A percentile compares a stretch with the other conserved stretches of the same genome.
These are phyloP conservation scores for Adansonia digitata DNA, from an alignment of 345 rosid genomes.

Conservation along the genomic window DNA sequence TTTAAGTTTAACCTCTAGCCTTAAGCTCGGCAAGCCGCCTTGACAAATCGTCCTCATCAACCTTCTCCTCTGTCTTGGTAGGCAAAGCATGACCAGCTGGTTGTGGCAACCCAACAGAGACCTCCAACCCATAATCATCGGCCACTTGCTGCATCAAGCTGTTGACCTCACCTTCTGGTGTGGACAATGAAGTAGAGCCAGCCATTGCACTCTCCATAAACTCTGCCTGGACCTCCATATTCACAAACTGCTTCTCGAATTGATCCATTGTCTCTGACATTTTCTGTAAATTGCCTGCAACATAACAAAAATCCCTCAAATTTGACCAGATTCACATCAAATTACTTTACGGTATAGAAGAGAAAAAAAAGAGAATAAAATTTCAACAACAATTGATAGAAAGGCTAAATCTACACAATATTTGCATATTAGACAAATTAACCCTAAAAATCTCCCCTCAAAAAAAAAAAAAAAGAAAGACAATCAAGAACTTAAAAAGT, in stretches of 20 bases:
- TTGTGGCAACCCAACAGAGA: constrained; percentile 95
- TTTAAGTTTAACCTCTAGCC: constrained; percentile 86
- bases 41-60: constrained; percentile 92
- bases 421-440: background rate
- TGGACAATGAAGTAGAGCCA: constrained; percentile 92
- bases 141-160: constrained; percentile 99
- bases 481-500: background rate
- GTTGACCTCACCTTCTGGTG: constrained; percentile 98
- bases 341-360: background rate
- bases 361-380: background rate
- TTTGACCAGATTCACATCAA: background rate
- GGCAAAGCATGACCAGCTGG: constrained; percentile 89
- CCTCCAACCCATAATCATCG: constrained; percentile 93
- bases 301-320: background rate
- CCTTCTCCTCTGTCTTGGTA: constrained; percentile 73
- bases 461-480: background rate
- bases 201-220: constrained; percentile 99
- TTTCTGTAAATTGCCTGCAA: constrained; percentile 91
- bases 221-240: constrained; percentile 99
- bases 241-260: constrained; percentile 97
- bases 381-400: background rate
- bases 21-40: constrained; percentile 97
- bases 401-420: background rate
- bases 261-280: constrained; percentile 99
- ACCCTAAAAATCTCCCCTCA: background rate